These are phyloP conservation scores for Ramicandelaber brevisporus DNA, from an alignment of 192 early-diverging fungal species.

Conservation along the genomic window DNA sequence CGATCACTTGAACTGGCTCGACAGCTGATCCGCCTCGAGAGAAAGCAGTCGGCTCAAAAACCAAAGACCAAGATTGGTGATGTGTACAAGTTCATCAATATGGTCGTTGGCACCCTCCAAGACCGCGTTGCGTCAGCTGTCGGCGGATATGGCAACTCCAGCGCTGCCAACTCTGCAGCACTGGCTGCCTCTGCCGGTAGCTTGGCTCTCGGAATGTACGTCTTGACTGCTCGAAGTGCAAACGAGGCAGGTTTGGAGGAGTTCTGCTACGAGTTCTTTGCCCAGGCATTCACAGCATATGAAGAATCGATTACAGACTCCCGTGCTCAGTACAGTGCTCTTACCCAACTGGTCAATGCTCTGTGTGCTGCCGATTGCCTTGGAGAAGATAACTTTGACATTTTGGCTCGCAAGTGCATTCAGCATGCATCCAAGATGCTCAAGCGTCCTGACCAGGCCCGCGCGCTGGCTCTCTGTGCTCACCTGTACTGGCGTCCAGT, in stretches of 20 bases:
- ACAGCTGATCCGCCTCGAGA: conserved; percentile 1
- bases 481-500: conserved; percentile 82
- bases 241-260: conserved; percentile 76
- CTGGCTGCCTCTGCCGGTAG: conserved; percentile 16
- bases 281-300: conserved; percentile 89
- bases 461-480: conserved; percentile 51
- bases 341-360: conserved; percentile 67
- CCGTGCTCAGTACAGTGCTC: conserved; percentile 67
- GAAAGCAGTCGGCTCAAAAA: conserved; percentile 10
- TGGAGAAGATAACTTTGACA: conserved; percentile 80
- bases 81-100: conserved; percentile 78
- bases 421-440: conserved; percentile 74
- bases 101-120: conserved; percentile 49
- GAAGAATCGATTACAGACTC: conserved; percentile 91
- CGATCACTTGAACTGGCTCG: conserved; percentile 35
- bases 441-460: conserved; percentile 86
- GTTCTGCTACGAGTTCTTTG: conserved; percentile 91
- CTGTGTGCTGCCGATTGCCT: conserved; percentile 64
- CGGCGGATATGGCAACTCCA: too few relatives aligned
- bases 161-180: too few relatives aligned
- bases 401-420: conserved; percentile 71
- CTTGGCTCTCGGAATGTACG: conserved; percentile 51
- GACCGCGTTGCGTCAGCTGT: conserved; percentile 30
- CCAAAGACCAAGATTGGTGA: conserved; percentile 26
- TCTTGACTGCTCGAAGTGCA: conserved; percentile 67